A percentile compares a stretch with the other conserved stretches of the same genome.
These are phyloP conservation scores for Acidiella bohemica DNA, from an alignment of 495 filamentous ascomycete genomes.

Conservation along the genomic window DNA sequence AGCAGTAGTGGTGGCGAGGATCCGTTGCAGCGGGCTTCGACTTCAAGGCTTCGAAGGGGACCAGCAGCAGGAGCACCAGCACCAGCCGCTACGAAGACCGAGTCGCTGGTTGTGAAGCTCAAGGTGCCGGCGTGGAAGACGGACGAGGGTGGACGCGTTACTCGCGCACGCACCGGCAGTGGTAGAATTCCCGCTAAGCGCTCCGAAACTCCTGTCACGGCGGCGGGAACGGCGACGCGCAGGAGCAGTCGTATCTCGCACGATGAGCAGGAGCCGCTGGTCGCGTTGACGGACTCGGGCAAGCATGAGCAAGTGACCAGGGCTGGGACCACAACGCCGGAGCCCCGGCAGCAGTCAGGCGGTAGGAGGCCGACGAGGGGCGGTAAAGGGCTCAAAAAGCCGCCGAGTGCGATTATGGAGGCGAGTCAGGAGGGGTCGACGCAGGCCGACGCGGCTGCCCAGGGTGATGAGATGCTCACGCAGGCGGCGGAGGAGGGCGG, in stretches of 20 bases:
- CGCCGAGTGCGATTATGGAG: slow-evolving; percentile 43
- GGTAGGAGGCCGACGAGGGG: slow-evolving; percentile 40
- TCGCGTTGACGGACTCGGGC: slow-evolving; percentile 63
- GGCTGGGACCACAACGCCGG: slow-evolving; percentile 54
- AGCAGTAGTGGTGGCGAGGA: too few species aligned
- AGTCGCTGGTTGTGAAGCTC: slow-evolving; percentile 26
- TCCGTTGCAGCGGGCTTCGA: slow-evolving; percentile 2
- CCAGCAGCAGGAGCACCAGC: too few species aligned
- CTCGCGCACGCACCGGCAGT: slow-evolving; percentile 14
- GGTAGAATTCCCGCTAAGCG: slow-evolving; percentile 7
- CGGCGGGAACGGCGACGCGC: slow-evolving; percentile 27
- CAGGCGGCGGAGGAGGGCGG: slow-evolving; percentile 1
- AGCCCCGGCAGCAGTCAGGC: slow-evolving; percentile 38
- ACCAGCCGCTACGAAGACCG: slow-evolving; percentile 7
- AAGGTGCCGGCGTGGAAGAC: slow-evolving; percentile 20
- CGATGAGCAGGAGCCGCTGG: slow-evolving; percentile 44
- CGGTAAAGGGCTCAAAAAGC: slow-evolving; percentile 49
- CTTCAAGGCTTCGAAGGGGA: too few species aligned
- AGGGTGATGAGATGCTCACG: slow-evolving; percentile 7
- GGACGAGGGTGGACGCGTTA: slow-evolving; percentile 6
- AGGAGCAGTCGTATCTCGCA: slow-evolving; percentile 48
- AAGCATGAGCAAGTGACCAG: slow-evolving; percentile 49
- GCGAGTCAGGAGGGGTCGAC: slow-evolving; percentile 28
- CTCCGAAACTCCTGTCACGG: slow-evolving; percentile 8
- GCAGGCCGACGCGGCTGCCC: not conserved